Evolutionary conservation across 2,329 filamentous ascomycete species (phyloP).

Genomic region (Aspergillus ustus): DNA sequence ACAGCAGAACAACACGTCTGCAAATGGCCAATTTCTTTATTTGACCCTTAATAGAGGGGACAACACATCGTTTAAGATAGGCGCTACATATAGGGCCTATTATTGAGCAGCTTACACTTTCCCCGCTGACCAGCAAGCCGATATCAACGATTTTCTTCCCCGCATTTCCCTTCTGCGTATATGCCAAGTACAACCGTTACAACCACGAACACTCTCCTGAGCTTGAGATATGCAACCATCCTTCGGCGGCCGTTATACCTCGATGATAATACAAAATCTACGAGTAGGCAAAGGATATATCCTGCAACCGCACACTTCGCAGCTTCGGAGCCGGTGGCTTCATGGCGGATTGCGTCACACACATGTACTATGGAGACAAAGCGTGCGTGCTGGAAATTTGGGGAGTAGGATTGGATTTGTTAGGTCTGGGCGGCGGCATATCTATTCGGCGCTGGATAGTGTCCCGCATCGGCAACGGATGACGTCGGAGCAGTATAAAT

Average conservation of each 20-base stretch:
- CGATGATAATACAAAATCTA: neutral
- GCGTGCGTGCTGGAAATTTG: neutral
- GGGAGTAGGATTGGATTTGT: neutral
- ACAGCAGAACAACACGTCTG: neutral
- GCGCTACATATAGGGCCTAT: neutral
- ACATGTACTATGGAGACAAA: neutral
- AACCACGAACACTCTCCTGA: neutral
- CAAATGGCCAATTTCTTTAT: neutral
- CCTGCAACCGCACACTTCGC: neutral
- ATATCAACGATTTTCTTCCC: neutral
- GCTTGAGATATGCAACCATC: constrained; percentile 1
- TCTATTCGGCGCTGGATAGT: neutral
- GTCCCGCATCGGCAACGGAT: neutral
- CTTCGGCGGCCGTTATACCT: neutral
- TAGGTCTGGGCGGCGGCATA: neutral
- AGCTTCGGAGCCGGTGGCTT: neutral
- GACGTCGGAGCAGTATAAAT: constrained; percentile 40
- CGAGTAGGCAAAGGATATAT: neutral
- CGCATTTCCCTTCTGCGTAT: constrained; percentile 1
- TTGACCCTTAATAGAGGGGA: neutral
- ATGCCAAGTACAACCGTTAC: neutral
- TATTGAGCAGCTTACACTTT: neutral
- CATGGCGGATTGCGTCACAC: neutral
- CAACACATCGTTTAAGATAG: neutral
- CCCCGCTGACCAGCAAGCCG: neutral